Conservation (phyloP, 1,284 basidiomycete species). For the Amylostereum chailletii region DNA sequence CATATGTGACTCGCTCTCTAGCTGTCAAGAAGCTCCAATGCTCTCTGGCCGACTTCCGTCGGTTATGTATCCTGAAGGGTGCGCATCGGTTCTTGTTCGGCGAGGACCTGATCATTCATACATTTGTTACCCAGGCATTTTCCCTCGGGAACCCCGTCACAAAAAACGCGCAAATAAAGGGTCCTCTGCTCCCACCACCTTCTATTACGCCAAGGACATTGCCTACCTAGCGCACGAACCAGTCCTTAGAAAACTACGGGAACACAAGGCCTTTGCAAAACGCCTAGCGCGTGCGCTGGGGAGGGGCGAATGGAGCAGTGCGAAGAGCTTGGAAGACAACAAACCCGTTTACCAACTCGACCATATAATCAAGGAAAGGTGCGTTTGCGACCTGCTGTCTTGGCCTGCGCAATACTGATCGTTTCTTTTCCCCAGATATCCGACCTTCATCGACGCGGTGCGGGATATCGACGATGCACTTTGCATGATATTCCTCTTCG, state of each 20-base stretch:
- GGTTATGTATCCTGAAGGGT: slow-evolving; percentile 98
- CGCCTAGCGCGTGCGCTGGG: slow-evolving; percentile 93
- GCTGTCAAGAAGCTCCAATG: slow-evolving; percentile 93
- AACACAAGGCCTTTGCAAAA: slow-evolving; percentile 99
- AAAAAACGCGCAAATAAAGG: slow-evolving; percentile 97
- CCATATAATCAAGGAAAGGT: slow-evolving; percentile 98
- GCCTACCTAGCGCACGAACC: slow-evolving; percentile 97
- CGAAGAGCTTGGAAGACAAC: slow-evolving; percentile 90
- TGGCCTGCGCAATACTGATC: background rate
- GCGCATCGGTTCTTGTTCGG: slow-evolving; percentile 13
- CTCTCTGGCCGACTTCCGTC: slow-evolving; percentile 93
- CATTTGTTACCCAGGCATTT: slow-evolving; percentile 63
- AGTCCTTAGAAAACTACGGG: slow-evolving; percentile 88
- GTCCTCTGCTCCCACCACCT: slow-evolving; percentile 92
- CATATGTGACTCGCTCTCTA: slow-evolving; percentile 86
- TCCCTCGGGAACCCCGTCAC: slow-evolving; percentile 90
- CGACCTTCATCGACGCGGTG: slow-evolving; percentile 92
- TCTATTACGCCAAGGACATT: slow-evolving; percentile 99
- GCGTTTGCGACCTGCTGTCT: slow-evolving; percentile 14
- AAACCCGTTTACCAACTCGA: slow-evolving; percentile 87
- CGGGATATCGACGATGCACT: slow-evolving; percentile 97
- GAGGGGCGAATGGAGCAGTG: slow-evolving; percentile 89
- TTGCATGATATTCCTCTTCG: slow-evolving; percentile 91
- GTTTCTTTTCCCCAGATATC: slow-evolving; percentile 58
- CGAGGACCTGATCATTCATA: slow-evolving; percentile 1